Conservation (phyloP, 148 eudicot species). For the Vaccinium vitisidaea region DNA sequence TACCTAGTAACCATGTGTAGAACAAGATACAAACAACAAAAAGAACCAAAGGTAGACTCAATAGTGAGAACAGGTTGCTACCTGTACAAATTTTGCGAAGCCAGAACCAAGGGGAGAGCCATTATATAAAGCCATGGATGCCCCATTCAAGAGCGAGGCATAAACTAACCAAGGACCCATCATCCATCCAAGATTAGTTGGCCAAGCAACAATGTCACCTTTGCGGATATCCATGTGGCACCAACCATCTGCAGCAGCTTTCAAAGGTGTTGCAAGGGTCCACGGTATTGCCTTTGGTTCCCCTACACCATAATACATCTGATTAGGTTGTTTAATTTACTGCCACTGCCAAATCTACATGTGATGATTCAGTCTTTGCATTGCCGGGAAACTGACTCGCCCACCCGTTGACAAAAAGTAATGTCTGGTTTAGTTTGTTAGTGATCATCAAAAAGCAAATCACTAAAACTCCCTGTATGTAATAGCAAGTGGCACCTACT, state of each 20-base stretch:
- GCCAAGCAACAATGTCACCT: constrained; percentile 92
- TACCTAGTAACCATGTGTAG: neutral
- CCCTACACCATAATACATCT: constrained; percentile 42
- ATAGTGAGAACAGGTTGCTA: constrained; percentile 20
- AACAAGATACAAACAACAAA: neutral
- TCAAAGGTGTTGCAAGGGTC: constrained; percentile 77
- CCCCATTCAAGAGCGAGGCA: constrained; percentile 80
- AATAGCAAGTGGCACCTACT: neutral
- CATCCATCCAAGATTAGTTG: constrained; percentile 99
- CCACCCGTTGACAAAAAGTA: neutral
- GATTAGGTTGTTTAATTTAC: constrained; percentile 13
- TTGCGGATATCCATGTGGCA: constrained; percentile 80
- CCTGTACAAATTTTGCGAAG: constrained; percentile 94
- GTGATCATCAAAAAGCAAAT: neutral
- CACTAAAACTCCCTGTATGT: neutral
- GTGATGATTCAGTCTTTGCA: neutral
- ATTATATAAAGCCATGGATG: constrained; percentile 82
- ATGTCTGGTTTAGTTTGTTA: neutral
- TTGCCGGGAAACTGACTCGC: neutral
- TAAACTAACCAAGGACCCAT: constrained; percentile 99
- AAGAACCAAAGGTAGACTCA: neutral
- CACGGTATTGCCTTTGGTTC: constrained; percentile 99
- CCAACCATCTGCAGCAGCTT: constrained; percentile 98
- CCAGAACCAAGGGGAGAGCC: constrained; percentile 92
- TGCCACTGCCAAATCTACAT: neutral